Evolutionary conservation across 2,329 filamentous ascomycete genomes (phyloP).

Genomic region (Aspergillus piperis): DNA sequence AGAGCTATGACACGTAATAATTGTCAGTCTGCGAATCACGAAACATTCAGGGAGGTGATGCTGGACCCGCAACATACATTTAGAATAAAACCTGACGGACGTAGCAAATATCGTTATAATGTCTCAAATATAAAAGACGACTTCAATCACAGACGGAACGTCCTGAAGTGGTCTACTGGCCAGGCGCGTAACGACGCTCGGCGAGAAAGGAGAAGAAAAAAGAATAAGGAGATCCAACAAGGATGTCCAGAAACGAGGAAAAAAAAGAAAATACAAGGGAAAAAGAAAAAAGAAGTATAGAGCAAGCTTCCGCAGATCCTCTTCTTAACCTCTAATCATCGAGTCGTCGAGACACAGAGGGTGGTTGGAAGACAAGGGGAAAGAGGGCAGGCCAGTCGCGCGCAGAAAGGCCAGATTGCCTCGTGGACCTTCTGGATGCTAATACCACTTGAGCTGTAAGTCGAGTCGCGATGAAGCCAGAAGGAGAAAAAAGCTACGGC

Average conservation of each 20-base stretch:
- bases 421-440: conserved; percentile 10
- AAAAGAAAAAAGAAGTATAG: conserved; percentile 2
- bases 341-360: conserved; percentile 9
- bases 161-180: not conserved
- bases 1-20: conserved; percentile 8
- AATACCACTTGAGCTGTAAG: conserved; percentile 6
- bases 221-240: not conserved
- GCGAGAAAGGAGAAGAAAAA: not conserved
- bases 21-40: conserved; percentile 5
- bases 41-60: not conserved
- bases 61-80: conserved; percentile 8
- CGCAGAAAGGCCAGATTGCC: conserved; percentile 25
- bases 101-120: conserved; percentile 16
- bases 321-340: conserved; percentile 17
- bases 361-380: conserved; percentile 18
- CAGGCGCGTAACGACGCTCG: not conserved
- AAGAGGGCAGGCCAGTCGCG: conserved; percentile 12
- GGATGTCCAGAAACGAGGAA: not conserved
- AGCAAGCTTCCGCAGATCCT: conserved; percentile 14
- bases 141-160: not conserved
- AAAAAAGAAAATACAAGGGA: not conserved
- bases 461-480: not conserved
- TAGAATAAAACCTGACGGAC: conserved; percentile 8
- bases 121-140: not conserved
- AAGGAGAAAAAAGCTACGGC: not conserved